Percentiles rank a stretch among this genome's conserved stretches.
phyloP scores from a whole-genome alignment of 371 early-diverging fungal genomes.

The Blakeslea trispora region DNA sequence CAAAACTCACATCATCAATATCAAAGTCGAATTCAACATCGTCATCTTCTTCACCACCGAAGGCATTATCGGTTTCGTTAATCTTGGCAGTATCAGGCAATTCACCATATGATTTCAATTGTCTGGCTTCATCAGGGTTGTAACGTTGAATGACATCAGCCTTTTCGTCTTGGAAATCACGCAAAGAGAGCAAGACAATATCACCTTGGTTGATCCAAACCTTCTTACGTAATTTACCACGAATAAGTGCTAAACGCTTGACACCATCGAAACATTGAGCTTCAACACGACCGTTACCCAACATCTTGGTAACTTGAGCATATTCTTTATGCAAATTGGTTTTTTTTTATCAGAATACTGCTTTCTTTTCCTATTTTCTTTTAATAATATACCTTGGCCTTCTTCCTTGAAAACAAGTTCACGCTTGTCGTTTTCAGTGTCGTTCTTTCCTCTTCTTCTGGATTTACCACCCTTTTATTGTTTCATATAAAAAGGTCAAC shows the following conservation, averaged over 20 bases:
- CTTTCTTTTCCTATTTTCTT: too few species aligned
- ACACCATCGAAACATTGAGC: slow-evolving; percentile 94
- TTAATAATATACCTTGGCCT: slow-evolving; percentile 91
- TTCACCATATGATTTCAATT: slow-evolving; percentile 94
- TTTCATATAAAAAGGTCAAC: neutral
- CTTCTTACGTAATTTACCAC: slow-evolving; percentile 98
- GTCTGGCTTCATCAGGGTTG: slow-evolving; percentile 96
- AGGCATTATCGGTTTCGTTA: slow-evolving; percentile 72
- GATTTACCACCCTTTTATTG: slow-evolving; percentile 90
- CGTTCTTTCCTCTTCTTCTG: slow-evolving; percentile 96
- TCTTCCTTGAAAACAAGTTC: slow-evolving; percentile 95
- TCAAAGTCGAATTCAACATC: slow-evolving; percentile 92
- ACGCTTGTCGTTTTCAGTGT: slow-evolving; percentile 92
- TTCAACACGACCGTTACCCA: slow-evolving; percentile 97
- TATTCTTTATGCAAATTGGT: slow-evolving; percentile 78
- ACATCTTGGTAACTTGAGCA: slow-evolving; percentile 92
- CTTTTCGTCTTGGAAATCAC: slow-evolving; percentile 97
- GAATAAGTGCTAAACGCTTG: slow-evolving; percentile 93
- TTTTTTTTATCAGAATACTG: slow-evolving; percentile 8
- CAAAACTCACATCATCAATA: slow-evolving; percentile 77
- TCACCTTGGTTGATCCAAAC: slow-evolving; percentile 98
- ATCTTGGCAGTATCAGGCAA: slow-evolving; percentile 93
- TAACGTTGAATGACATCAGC: slow-evolving; percentile 99
- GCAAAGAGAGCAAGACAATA: slow-evolving; percentile 91
- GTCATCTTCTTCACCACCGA: slow-evolving; percentile 72